Conservation (phyloP, 768 basidiomycete genomes). For the Amanita muscaria region DNA sequence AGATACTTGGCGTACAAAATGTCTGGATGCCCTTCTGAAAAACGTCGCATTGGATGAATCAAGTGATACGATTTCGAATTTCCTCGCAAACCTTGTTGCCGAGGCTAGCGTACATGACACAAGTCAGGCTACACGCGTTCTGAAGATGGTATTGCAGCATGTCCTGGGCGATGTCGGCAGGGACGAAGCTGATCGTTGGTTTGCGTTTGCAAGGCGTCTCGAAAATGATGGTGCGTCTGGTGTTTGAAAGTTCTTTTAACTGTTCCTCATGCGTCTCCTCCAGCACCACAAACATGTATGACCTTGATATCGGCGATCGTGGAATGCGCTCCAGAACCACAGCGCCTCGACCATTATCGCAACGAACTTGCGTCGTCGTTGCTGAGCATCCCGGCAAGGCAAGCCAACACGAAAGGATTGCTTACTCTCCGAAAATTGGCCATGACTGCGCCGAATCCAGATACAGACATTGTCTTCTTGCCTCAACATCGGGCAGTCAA, state of each 20-base stretch:
- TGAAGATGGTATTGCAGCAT: slow-evolving; percentile 54
- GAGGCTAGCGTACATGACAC: slow-evolving; percentile 31
- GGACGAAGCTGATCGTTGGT: slow-evolving; percentile 71
- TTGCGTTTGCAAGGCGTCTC: slow-evolving; percentile 54
- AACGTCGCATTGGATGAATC: slow-evolving; percentile 14
- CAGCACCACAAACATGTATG: slow-evolving; percentile 66
- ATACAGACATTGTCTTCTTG: slow-evolving; percentile 77
- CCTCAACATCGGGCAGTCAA: slow-evolving; percentile 82
- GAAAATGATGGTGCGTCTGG: slow-evolving; percentile 49
- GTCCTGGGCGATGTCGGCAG: slow-evolving; percentile 48
- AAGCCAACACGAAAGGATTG: slow-evolving; percentile 65
- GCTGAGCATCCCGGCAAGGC: slow-evolving; percentile 51
- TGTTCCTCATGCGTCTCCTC: not conserved
- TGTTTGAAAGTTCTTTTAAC: not conserved
- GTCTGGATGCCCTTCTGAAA: slow-evolving; percentile 26
- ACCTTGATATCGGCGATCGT: slow-evolving; percentile 57
- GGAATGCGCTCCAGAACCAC: slow-evolving; percentile 55
- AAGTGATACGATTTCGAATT: slow-evolving; percentile 17
- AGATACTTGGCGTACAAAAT: slow-evolving; percentile 41
- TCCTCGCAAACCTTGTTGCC: slow-evolving; percentile 23
- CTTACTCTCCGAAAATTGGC: slow-evolving; percentile 57
- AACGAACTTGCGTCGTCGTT: slow-evolving; percentile 86
- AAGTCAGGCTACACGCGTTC: slow-evolving; percentile 46
- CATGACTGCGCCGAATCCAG: slow-evolving; percentile 65
- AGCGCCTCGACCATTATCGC: slow-evolving; percentile 67